Conservation (phyloP, 257 asterid species). For the Echium plantagineum region DNA sequence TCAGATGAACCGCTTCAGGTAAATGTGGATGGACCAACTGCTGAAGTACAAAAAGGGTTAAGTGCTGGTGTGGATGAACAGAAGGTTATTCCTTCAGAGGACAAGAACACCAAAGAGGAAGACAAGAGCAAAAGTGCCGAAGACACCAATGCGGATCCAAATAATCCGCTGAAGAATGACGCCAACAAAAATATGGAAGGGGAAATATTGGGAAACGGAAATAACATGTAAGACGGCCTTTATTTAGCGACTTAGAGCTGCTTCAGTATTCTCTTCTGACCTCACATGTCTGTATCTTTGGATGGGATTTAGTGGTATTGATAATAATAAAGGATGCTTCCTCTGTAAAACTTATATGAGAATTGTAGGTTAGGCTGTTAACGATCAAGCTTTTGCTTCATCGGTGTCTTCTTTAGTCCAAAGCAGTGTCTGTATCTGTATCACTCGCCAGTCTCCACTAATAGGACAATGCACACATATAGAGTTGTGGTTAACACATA, state of each 20-base stretch:
- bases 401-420: background rate
- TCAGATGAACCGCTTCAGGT: slow-evolving; percentile 3
- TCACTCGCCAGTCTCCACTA: background rate
- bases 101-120: slow-evolving; percentile 7
- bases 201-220: slow-evolving; percentile 20
- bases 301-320: background rate
- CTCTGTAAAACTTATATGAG: background rate
- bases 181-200: slow-evolving; percentile 13
- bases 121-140: slow-evolving; percentile 4
- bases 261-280: background rate
- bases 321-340: background rate
- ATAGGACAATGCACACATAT: background rate
- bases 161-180: slow-evolving; percentile 8
- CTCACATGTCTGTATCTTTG: background rate
- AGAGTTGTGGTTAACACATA: background rate
- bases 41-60: slow-evolving; percentile 12
- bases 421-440: background rate
- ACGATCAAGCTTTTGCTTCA: too few species aligned
- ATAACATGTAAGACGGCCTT: background rate
- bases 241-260: background rate
- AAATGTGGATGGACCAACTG: slow-evolving; percentile 6
- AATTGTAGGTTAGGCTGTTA: background rate
- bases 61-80: slow-evolving; percentile 6
- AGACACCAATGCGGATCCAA: slow-evolving; percentile 10
- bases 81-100: slow-evolving; percentile 7